Percentiles rank a stretch among this genome's conserved stretches.
Evolutionary conservation across 768 basidiomycete species (phyloP).

Genomic region (Russula ochroleuca): DNA sequence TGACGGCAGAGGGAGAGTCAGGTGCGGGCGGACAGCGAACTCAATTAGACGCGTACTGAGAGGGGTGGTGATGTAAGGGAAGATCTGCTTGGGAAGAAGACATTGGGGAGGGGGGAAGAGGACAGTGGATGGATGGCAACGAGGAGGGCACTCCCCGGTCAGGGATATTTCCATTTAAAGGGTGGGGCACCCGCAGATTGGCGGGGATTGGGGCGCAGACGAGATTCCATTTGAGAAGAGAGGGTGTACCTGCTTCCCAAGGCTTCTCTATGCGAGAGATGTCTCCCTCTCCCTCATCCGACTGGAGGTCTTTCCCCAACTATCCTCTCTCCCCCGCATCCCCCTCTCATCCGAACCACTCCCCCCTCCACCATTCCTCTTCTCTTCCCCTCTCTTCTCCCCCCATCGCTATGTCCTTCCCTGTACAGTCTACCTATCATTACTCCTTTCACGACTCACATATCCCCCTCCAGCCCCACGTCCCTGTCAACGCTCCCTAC

Average conservation of each 20-base stretch:
- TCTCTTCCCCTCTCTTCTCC: neutral
- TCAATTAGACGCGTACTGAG: slow-evolving; percentile 19
- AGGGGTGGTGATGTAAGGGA: slow-evolving; percentile 14
- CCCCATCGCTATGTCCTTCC: slow-evolving; percentile 23
- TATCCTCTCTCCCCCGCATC: slow-evolving; percentile 11
- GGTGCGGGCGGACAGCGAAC: slow-evolving; percentile 9
- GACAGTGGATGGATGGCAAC: neutral
- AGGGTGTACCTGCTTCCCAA: slow-evolving; percentile 13
- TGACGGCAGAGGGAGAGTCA: slow-evolving; percentile 10
- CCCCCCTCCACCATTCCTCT: slow-evolving; percentile 6
- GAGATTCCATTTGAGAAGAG: neutral
- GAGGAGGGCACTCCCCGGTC: neutral
- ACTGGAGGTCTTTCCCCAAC: slow-evolving; percentile 22
- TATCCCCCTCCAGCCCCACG: slow-evolving; percentile 16
- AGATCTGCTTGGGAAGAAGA: slow-evolving; percentile 20
- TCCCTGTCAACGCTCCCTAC: slow-evolving; percentile 6
- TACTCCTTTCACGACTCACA: slow-evolving; percentile 23
- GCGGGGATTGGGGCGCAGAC: neutral
- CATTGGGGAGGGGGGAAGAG: neutral
- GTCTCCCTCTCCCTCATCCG: slow-evolving; percentile 19
- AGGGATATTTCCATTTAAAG: slow-evolving; percentile 1
- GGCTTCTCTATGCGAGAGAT: slow-evolving; percentile 12
- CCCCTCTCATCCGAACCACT: slow-evolving; percentile 8
- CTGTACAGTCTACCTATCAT: slow-evolving; percentile 23
- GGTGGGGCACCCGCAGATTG: neutral